Percentiles rank a stretch among this genome's conserved stretches.
phyloP scores from a whole-genome alignment of 495 filamentous ascomycete species.

The Aspergillus heteromorphus region DNA sequence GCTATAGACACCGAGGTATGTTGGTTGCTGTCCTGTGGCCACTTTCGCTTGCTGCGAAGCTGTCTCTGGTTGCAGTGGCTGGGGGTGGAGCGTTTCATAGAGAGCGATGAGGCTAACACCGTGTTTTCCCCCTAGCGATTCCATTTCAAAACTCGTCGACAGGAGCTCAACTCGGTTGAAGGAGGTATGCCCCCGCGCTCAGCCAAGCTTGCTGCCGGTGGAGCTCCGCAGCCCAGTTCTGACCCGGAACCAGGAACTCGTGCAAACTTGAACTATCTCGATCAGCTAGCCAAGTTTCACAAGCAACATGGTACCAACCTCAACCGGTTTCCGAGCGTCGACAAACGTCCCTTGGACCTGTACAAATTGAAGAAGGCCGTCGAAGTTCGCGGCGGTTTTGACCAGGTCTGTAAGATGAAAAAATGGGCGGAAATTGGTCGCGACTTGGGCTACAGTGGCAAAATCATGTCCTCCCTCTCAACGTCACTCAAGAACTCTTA shows the following conservation, averaged over 20 bases:
- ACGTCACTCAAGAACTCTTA: constrained; percentile 99
- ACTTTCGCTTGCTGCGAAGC: constrained; percentile 2
- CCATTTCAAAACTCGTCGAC: constrained; percentile 92
- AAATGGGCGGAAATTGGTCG: constrained; percentile 99
- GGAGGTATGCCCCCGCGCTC: constrained; percentile 67
- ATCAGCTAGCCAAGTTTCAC: constrained; percentile 93
- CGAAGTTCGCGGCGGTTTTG: constrained; percentile 87
- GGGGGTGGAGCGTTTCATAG: not conserved
- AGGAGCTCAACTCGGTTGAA: constrained; percentile 97
- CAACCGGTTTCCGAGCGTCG: constrained; percentile 90
- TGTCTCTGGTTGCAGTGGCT: not conserved
- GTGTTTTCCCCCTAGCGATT: constrained; percentile 59
- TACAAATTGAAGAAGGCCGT: constrained; percentile 97
- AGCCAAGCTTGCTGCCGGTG: constrained; percentile 30
- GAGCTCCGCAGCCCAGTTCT: constrained; percentile 34
- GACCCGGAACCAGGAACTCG: constrained; percentile 64
- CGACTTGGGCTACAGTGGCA: constrained; percentile 95
- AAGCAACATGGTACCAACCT: constrained; percentile 93
- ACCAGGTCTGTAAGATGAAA: constrained; percentile 92
- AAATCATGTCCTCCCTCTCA: constrained; percentile 99
- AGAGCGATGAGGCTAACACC: constrained; percentile 8
- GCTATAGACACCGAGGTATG: constrained; percentile 95
- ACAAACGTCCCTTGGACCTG: constrained; percentile 94
- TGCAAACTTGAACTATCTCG: constrained; percentile 92
- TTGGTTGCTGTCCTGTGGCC: constrained; percentile 7